Percentiles rank a stretch among this genome's conserved stretches.
phyloP scores from a whole-genome alignment of 495 filamentous ascomycete genomes.

The Aspergillus steynii region DNA sequence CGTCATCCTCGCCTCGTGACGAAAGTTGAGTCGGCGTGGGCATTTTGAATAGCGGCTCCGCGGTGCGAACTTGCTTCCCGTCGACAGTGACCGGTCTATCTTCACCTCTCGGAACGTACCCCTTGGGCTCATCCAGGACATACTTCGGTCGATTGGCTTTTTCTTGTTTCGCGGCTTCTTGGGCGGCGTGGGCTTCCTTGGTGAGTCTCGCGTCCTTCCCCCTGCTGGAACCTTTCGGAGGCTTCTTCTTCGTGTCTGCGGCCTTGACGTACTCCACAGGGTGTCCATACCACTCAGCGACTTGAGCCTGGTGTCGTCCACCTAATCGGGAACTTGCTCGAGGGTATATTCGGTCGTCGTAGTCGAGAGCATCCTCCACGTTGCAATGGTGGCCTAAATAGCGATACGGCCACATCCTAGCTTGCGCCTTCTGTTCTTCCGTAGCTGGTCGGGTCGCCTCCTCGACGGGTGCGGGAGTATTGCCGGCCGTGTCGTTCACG shows the following conservation, averaged over 20 bases:
- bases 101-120: slow-evolving; percentile 82
- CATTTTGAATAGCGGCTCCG: slow-evolving; percentile 54
- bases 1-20: slow-evolving; percentile 50
- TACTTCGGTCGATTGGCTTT: slow-evolving; percentile 84
- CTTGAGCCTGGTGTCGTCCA: slow-evolving; percentile 87
- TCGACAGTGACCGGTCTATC: slow-evolving; percentile 56
- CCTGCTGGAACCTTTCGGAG: slow-evolving; percentile 57
- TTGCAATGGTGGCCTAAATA: slow-evolving; percentile 96
- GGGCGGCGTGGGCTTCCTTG: slow-evolving; percentile 74
- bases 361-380: slow-evolving; percentile 94
- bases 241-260: slow-evolving; percentile 78
- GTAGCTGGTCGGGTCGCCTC: slow-evolving; percentile 69
- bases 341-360: slow-evolving; percentile 97
- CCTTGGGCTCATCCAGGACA: slow-evolving; percentile 86
- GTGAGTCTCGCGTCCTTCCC: slow-evolving; percentile 71
- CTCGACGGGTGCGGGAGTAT: slow-evolving; percentile 57
- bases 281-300: slow-evolving; percentile 78
- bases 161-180: slow-evolving; percentile 76
- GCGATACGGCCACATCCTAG: slow-evolving; percentile 92
- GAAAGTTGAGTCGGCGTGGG: slow-evolving; percentile 48
- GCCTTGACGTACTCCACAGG: slow-evolving; percentile 89
- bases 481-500: slow-evolving; percentile 53
- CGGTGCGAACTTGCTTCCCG: slow-evolving; percentile 54
- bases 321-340: slow-evolving; percentile 91
- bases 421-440: slow-evolving; percentile 86